phyloP scores from a whole-genome alignment of 352 stramenopile genomes.

The Globisporangium ultimum region DNA sequence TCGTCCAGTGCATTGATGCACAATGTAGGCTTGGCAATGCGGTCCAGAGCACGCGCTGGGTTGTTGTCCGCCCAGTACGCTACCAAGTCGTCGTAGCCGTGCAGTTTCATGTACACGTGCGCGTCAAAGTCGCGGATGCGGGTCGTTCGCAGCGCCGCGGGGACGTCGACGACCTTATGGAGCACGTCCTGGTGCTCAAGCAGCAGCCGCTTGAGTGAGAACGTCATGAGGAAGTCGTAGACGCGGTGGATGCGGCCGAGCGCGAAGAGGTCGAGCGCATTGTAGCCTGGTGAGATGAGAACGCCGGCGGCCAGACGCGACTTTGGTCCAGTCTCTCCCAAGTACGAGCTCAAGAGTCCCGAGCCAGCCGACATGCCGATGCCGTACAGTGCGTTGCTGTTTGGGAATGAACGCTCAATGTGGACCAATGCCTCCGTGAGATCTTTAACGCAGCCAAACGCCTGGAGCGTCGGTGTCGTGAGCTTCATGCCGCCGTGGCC shows the following conservation, averaged over 20 bases:
- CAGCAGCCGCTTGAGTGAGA: slow-evolving; percentile 70
- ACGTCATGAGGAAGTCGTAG: slow-evolving; percentile 80
- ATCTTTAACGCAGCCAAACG: slow-evolving; percentile 66
- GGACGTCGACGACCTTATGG: slow-evolving; percentile 42
- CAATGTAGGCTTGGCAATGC: slow-evolving; percentile 54
- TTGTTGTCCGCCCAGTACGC: slow-evolving; percentile 77
- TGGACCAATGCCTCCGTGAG: slow-evolving; percentile 48
- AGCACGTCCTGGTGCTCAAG: slow-evolving; percentile 45
- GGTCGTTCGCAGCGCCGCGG: slow-evolving; percentile 37
- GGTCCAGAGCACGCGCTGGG: slow-evolving; percentile 60
- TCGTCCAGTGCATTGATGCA: slow-evolving; percentile 80
- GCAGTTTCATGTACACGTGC: slow-evolving; percentile 79
- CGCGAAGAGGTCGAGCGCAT: slow-evolving; percentile 69
- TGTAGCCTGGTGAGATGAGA: slow-evolving; percentile 76
- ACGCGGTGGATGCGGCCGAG: slow-evolving; percentile 52
- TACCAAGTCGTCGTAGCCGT: slow-evolving; percentile 63
- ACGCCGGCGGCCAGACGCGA: slow-evolving; percentile 56
- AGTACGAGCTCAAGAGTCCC: slow-evolving; percentile 63
- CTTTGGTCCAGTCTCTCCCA: slow-evolving; percentile 52
- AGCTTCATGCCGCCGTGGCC: slow-evolving; percentile 66
- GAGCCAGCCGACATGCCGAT: slow-evolving; percentile 74
- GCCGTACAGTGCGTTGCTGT: slow-evolving; percentile 43
- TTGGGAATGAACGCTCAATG: slow-evolving; percentile 43
- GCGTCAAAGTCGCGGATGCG: slow-evolving; percentile 70
- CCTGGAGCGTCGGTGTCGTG: slow-evolving; percentile 60